Evolutionary conservation across 83 land plant genomes (phyloP).

Genomic region (Diphasiastrum complanatum): DNA sequence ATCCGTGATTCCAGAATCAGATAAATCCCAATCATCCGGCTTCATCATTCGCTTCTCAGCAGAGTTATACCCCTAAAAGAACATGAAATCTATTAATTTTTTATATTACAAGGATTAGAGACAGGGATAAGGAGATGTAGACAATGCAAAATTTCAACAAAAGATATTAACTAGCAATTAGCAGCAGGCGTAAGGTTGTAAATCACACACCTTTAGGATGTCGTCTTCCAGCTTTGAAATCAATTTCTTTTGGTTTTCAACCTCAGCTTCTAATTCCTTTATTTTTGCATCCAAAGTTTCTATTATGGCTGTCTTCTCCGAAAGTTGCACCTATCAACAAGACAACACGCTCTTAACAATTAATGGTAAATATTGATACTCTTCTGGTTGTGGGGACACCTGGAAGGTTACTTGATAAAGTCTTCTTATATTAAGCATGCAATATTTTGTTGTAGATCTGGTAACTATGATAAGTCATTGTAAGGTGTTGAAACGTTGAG

Average conservation of each 20-base stretch:
- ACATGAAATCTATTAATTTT: background rate
- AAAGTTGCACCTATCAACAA: slow-evolving; percentile 62
- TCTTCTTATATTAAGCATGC: no score
- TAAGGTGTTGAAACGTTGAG: no score
- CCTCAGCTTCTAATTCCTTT: slow-evolving; percentile 50
- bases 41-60: slow-evolving; percentile 48
- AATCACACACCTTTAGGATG: slow-evolving; percentile 62
- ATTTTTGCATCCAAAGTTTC: slow-evolving; percentile 59
- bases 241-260: slow-evolving; percentile 70
- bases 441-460: no score
- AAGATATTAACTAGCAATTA: background rate
- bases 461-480: background rate
- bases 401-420: no score
- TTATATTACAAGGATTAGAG: background rate
- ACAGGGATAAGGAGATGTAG: background rate
- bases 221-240: slow-evolving; percentile 93
- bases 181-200: background rate
- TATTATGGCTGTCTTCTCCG: slow-evolving; percentile 55
- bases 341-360: background rate
- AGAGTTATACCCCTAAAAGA: slow-evolving; percentile 71
- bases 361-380: no score
- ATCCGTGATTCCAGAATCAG: slow-evolving; percentile 53
- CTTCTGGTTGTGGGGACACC: no score
- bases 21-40: slow-evolving; percentile 83
- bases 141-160: background rate